A percentile compares a stretch with the other conserved stretches of the same genome.
Conservation (phyloP, 306 rosid genomes). For the Coriaria nepalensis region DNA sequence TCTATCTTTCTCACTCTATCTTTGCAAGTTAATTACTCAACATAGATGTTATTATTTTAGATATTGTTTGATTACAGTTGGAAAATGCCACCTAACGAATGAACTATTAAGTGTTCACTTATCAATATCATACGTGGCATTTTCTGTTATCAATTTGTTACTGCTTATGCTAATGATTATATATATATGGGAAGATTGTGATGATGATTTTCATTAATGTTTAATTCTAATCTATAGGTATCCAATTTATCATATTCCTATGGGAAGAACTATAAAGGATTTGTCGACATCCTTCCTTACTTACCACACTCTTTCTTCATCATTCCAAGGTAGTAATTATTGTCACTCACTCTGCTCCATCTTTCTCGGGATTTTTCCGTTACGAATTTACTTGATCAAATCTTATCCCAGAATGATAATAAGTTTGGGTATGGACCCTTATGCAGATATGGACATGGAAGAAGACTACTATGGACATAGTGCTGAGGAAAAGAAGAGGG, state of each 20-base stretch:
- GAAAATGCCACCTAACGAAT: too few relatives aligned
- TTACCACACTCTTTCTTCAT: slow-evolving; percentile 93
- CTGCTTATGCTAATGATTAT: neutral
- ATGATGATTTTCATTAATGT: slow-evolving; percentile 5
- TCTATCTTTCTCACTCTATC: slow-evolving; percentile 16
- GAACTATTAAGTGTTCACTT: too few relatives aligned
- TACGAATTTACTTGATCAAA: too few relatives aligned
- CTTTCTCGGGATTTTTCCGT: neutral
- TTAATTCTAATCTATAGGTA: slow-evolving; percentile 35
- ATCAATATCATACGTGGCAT: too few relatives aligned
- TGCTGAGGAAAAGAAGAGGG: slow-evolving; percentile 28
- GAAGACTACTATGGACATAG: slow-evolving; percentile 11
- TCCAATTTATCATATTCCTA: slow-evolving; percentile 94
- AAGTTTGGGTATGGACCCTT: neutral
- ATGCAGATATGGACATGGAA: slow-evolving; percentile 58
- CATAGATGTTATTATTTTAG: too few relatives aligned
- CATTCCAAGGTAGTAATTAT: slow-evolving; percentile 63
- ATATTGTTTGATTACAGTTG: too few relatives aligned
- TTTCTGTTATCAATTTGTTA: too few relatives aligned
- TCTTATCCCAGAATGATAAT: too few relatives aligned
- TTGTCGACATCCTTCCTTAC: slow-evolving; percentile 83
- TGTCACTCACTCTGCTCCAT: neutral
- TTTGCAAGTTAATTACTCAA: neutral
- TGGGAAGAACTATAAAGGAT: slow-evolving; percentile 90
- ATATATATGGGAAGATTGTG: neutral